Evolutionary conservation across 306 rosid species (phyloP), one percentile per base, ranked within the genome.

Genomic region (Hippophae gyantsensis): DNA sequence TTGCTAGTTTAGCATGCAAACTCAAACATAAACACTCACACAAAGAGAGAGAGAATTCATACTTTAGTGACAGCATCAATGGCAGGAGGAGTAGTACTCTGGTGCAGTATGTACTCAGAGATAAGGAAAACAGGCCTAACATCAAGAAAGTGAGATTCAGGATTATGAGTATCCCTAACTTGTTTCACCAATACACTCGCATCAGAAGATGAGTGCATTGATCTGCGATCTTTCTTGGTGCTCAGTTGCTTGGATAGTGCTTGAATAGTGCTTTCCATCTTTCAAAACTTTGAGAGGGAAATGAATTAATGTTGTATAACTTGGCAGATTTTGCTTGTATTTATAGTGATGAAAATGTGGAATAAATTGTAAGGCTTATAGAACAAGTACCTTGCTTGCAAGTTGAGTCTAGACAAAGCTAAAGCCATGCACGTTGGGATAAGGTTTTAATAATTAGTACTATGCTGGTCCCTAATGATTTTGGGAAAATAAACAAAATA

Each of bases 321-420:
- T 47, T 47, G 38, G 38, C 38, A 32, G 38, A 32, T 32, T 32
- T 32, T 32, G 38, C 38, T 10, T 61, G 11, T 25, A 70, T 82
- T 79, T 84, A 84, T 74, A 84, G 51, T 42, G 10, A 12, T 11
- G 42, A 55, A 66, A 51, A 53, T 73, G 57, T 58, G 80, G 94
- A 87, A 82, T 77, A 84, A 82, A 32, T 32, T 32, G 5, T 32
- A 32, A 84, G 95, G 56, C 32, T 25, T 60, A 69, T 32, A 61
- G 89, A 82, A 78, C 80, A 52, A 5, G 90, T 90, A 67, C 97
- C 90, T 90, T 87, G 84, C 95, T 90, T 87, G 94, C 61, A 12
- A 68, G 46, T 68, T 65, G 77, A 81, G 79, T 48, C 67, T 65
- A 59, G 47, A 54, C 62, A 69, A 87, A 86, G 95, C 74, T 67